Evolutionary conservation across 2,329 filamentous ascomycete genomes (phyloP).

Genomic region (Fragosphaeria purpurea): DNA sequence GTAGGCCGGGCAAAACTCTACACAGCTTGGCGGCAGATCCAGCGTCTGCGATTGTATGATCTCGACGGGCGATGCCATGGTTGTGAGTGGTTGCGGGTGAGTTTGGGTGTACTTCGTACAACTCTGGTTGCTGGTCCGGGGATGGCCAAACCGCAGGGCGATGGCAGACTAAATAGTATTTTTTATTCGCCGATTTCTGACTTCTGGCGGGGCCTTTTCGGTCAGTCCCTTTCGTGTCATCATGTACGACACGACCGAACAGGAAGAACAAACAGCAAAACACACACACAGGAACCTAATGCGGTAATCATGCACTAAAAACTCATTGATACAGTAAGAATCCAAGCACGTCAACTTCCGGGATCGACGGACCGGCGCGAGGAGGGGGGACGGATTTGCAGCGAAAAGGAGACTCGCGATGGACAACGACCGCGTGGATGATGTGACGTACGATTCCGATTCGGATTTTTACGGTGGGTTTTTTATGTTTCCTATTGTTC

Average conservation of each 20-base stretch:
- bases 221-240: no score
- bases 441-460: constrained; percentile 25
- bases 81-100: not conserved
- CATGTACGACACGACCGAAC: not conserved
- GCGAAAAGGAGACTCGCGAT: not conserved
- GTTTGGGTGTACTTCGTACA: no score
- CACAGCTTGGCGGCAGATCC: constrained; percentile 64
- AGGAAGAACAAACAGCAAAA: not conserved
- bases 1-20: constrained; percentile 59
- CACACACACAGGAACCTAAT: not conserved
- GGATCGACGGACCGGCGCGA: no score
- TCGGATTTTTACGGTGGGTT: constrained; percentile 47
- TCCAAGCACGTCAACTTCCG: no score
- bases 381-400: no score
- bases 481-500: not conserved
- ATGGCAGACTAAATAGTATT: no score
- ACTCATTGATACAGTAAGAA: no score
- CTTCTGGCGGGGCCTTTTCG: no score
- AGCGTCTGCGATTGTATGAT: constrained; percentile 43
- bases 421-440: constrained; percentile 21
- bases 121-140: no score
- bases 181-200: no score
- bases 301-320: no score
- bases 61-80: constrained; percentile 18
- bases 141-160: no score